phyloP scores from a whole-genome alignment of 2,329 filamentous ascomycete species.

The Raffaelea albimanens region DNA sequence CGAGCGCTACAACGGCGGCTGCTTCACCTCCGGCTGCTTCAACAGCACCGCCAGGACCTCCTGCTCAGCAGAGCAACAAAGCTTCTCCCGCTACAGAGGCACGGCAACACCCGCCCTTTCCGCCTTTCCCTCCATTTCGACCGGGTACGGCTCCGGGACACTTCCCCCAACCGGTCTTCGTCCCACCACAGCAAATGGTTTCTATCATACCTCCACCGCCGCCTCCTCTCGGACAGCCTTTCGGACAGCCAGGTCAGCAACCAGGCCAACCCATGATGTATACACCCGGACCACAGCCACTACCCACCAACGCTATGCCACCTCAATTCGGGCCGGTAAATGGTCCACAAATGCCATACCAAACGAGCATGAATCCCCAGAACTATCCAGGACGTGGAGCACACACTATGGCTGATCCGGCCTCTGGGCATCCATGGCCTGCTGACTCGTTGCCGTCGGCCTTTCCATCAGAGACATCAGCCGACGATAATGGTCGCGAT shows the following conservation, averaged over 20 bases:
- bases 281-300: too few relatives aligned
- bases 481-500: neutral
- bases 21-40: neutral
- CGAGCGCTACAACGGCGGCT: too few relatives aligned
- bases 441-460: neutral
- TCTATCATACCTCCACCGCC: constrained; percentile 8
- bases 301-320: too few relatives aligned
- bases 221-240: constrained; percentile 3
- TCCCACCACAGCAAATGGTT: neutral
- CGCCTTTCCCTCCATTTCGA: constrained; percentile 1
- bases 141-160: neutral
- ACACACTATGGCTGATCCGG: constrained; percentile 1
- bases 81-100: neutral
- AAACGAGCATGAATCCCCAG: neutral
- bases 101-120: neutral
- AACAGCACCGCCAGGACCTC: neutral
- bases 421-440: neutral
- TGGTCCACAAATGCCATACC: too few relatives aligned
- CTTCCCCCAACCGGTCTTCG: neutral
- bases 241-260: too few relatives aligned
- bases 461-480: constrained; percentile 10
- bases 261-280: neutral
- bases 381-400: too few relatives aligned
- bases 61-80: neutral
- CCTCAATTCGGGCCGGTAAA: too few relatives aligned